Evolutionary conservation across 495 filamentous ascomycete species (phyloP).

Genomic region (Trichocladium uniseriatum): DNA sequence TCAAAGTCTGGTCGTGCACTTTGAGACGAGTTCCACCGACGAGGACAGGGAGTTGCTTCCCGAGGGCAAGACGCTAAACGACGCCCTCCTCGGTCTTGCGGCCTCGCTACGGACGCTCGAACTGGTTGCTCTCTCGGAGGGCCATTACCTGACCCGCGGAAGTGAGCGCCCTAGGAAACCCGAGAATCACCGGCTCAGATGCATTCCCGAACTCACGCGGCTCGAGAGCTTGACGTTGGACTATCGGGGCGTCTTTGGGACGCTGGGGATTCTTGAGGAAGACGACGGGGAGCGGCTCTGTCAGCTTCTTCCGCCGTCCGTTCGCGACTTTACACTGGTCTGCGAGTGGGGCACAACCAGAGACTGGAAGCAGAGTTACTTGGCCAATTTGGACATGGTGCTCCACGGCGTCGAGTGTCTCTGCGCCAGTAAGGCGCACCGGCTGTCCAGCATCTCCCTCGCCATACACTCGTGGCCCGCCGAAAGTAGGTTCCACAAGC

Average conservation of each 20-base stretch:
- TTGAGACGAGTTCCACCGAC: conserved; percentile 22
- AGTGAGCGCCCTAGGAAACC: conserved; percentile 26
- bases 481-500: conserved; percentile 21
- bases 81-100: conserved; percentile 18
- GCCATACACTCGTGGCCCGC: conserved; percentile 32
- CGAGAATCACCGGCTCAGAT: conserved; percentile 27
- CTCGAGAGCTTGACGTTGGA: conserved; percentile 25
- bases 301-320: conserved; percentile 19
- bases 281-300: conserved; percentile 29
- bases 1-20: conserved; percentile 24
- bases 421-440: conserved; percentile 14
- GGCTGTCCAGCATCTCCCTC: conserved; percentile 20
- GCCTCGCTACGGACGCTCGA: conserved; percentile 20
- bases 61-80: conserved; percentile 24
- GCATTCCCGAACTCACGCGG: conserved; percentile 19
- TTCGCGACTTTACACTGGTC: conserved; percentile 25
- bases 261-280: conserved; percentile 25
- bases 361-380: conserved; percentile 29
- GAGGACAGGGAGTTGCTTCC: conserved; percentile 24
- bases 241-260: conserved; percentile 28
- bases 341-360: conserved; percentile 28
- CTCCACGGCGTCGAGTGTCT: conserved; percentile 25
- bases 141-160: conserved; percentile 28
- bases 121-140: conserved; percentile 22
- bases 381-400: conserved; percentile 27